Conservation (phyloP, 2,329 filamentous ascomycete genomes). For the Cladosporium sp. region DNA sequence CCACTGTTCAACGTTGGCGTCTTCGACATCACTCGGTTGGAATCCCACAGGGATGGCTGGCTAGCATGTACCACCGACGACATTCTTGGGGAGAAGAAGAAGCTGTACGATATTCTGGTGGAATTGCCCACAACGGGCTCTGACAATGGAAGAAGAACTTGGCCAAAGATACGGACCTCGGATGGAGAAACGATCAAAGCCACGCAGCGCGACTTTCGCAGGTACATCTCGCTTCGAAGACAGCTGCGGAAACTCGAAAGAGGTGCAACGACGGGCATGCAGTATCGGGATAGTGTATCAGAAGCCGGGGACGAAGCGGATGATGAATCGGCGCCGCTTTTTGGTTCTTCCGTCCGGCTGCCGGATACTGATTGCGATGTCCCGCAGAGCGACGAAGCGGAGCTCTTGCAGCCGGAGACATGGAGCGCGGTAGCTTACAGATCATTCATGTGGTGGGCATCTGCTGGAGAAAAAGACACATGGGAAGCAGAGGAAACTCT, state of each 20-base stretch:
- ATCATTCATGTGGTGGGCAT: slow-evolving; percentile 88
- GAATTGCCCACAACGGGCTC: slow-evolving; percentile 59
- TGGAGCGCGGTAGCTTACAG: slow-evolving; percentile 73
- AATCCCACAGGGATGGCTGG: slow-evolving; percentile 69
- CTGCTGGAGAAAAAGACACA: slow-evolving; percentile 65
- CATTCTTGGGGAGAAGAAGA: slow-evolving; percentile 78
- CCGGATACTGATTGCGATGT: slow-evolving; percentile 13
- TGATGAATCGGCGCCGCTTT: slow-evolving; percentile 17
- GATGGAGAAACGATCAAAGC: slow-evolving; percentile 67
- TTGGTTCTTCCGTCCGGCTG: slow-evolving; percentile 15
- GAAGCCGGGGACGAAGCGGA: slow-evolving; percentile 20
- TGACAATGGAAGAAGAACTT: slow-evolving; percentile 42
- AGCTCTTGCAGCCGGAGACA: slow-evolving; percentile 51
- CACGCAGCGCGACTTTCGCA: slow-evolving; percentile 81
- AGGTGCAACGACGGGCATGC: slow-evolving; percentile 22
- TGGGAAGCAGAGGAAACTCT: slow-evolving; percentile 52
- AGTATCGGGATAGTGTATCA: slow-evolving; percentile 19
- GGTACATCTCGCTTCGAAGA: slow-evolving; percentile 64
- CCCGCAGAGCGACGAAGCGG: slow-evolving; percentile 21
- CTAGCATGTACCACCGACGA: slow-evolving; percentile 94
- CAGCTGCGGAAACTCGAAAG: slow-evolving; percentile 33
- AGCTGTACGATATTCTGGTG: slow-evolving; percentile 85
- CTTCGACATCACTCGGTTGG: slow-evolving; percentile 73
- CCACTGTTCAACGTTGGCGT: slow-evolving; percentile 92
- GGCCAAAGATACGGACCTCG: slow-evolving; percentile 68